Conservation (phyloP, 768 basidiomycete species). For the Rhizopogon sp. region DNA sequence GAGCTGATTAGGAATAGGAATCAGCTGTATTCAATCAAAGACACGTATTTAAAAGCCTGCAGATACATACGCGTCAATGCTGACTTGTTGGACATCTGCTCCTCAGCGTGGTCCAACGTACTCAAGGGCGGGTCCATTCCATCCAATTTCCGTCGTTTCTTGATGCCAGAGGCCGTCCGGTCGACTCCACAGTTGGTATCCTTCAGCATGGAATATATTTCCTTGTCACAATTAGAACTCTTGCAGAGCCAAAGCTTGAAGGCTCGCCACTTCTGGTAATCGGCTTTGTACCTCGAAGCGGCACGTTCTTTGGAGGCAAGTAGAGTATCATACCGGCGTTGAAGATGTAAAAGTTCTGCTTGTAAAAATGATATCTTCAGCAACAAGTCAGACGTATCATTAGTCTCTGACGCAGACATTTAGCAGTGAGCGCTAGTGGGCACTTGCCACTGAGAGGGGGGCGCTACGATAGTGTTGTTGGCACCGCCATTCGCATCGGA, state of each 20-base stretch:
- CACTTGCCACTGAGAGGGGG: too few species aligned
- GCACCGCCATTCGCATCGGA: too few species aligned
- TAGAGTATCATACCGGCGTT: slow-evolving; percentile 42
- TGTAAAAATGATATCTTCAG: slow-evolving; percentile 14
- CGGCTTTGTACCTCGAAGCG: slow-evolving; percentile 40
- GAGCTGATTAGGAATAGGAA: background rate
- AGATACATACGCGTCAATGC: background rate
- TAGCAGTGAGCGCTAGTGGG: background rate
- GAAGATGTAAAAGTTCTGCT: slow-evolving; percentile 30
- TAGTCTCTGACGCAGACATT: background rate
- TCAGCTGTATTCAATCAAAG: background rate
- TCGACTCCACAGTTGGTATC: slow-evolving; percentile 23
- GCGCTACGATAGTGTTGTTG: too few species aligned
- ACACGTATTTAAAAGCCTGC: background rate
- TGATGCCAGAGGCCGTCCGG: slow-evolving; percentile 15
- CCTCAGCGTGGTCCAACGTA: slow-evolving; percentile 3
- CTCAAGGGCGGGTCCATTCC: slow-evolving; percentile 12
- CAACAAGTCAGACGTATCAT: background rate
- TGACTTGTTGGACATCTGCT: background rate
- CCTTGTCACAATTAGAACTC: slow-evolving; percentile 26
- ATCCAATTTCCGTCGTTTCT: slow-evolving; percentile 24
- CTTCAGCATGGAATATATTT: slow-evolving; percentile 22
- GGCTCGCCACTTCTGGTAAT: slow-evolving; percentile 49
- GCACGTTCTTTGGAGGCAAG: slow-evolving; percentile 38
- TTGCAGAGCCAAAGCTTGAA: slow-evolving; percentile 40